A percentile compares a stretch with the other conserved stretches of the same genome.
Evolutionary conservation across 1,139 yeast genomes (phyloP).

Genomic region (Suhomyces bokatorum): DNA sequence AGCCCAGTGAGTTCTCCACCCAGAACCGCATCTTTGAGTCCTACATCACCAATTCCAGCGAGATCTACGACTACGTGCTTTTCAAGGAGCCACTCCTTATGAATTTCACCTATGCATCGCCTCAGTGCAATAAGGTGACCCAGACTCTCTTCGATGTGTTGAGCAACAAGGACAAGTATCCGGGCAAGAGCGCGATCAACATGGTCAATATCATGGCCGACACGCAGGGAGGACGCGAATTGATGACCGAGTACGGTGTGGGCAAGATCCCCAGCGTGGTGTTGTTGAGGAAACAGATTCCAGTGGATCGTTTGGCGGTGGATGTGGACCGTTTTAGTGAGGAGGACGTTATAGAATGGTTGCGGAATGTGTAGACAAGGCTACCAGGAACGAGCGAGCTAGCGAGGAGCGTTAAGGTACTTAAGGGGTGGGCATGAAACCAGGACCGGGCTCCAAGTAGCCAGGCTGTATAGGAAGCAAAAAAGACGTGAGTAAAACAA

Average conservation of each 20-base stretch:
- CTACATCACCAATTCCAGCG: slow-evolving; percentile 49
- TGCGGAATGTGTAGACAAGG: slow-evolving; percentile 19
- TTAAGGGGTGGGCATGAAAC: too few relatives aligned
- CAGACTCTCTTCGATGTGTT: slow-evolving; percentile 59
- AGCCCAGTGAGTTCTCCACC: slow-evolving; percentile 39
- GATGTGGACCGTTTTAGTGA: slow-evolving; percentile 48
- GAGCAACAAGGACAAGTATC: slow-evolving; percentile 52
- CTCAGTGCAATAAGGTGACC: slow-evolving; percentile 61
- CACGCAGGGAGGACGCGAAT: slow-evolving; percentile 59
- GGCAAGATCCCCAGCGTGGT: slow-evolving; percentile 65
- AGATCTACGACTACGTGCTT: slow-evolving; percentile 56
- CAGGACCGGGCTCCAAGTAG: too few relatives aligned
- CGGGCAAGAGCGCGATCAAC: slow-evolving; percentile 41
- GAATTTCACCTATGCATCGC: slow-evolving; percentile 73
- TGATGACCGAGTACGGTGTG: slow-evolving; percentile 60
- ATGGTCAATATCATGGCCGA: slow-evolving; percentile 74
- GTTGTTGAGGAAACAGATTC: slow-evolving; percentile 66
- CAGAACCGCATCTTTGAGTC: slow-evolving; percentile 42
- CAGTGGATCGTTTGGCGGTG: slow-evolving; percentile 52
- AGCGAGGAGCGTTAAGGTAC: too few relatives aligned
- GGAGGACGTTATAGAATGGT: slow-evolving; percentile 57
- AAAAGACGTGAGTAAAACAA: too few relatives aligned
- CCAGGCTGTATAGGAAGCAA: too few relatives aligned
- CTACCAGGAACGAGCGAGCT: too few relatives aligned
- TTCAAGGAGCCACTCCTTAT: slow-evolving; percentile 62